Evolutionary conservation across 106 monocot species (phyloP).

Genomic region (Chionographis japonica): DNA sequence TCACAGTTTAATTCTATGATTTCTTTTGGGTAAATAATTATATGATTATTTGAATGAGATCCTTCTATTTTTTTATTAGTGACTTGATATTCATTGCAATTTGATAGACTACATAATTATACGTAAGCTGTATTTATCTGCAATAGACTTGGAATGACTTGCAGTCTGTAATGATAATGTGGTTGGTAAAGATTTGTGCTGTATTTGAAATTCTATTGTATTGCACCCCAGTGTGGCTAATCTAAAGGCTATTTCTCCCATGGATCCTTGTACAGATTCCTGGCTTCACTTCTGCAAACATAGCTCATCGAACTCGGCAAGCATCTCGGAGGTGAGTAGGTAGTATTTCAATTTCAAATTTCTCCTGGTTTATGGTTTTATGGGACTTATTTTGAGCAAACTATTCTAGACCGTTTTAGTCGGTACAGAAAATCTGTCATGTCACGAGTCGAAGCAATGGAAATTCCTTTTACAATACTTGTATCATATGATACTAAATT

Average conservation of each 20-base stretch:
- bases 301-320: constrained; percentile 35
- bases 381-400: neutral
- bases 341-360: neutral
- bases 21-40: too few relatives aligned
- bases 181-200: neutral
- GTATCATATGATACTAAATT: too few relatives aligned
- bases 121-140: too few relatives aligned
- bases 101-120: too few relatives aligned
- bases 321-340: constrained; percentile 37
- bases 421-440: too few relatives aligned
- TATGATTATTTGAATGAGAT: too few relatives aligned
- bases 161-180: neutral
- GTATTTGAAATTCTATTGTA: neutral
- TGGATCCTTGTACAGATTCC: constrained; percentile 28
- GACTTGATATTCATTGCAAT: too few relatives aligned
- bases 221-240: neutral
- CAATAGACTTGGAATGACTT: too few relatives aligned
- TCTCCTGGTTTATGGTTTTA: neutral
- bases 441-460: too few relatives aligned
- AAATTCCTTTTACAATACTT: too few relatives aligned
- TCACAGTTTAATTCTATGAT: too few relatives aligned
- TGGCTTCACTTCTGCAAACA: constrained; percentile 30
- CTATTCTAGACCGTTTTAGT: neutral
- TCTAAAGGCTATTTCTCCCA: neutral
- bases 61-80: too few relatives aligned